Percentiles rank a stretch among this genome's conserved stretches.
Conservation (phyloP, 257 asterid genomes). For the Solanum corneliomulleri region DNA sequence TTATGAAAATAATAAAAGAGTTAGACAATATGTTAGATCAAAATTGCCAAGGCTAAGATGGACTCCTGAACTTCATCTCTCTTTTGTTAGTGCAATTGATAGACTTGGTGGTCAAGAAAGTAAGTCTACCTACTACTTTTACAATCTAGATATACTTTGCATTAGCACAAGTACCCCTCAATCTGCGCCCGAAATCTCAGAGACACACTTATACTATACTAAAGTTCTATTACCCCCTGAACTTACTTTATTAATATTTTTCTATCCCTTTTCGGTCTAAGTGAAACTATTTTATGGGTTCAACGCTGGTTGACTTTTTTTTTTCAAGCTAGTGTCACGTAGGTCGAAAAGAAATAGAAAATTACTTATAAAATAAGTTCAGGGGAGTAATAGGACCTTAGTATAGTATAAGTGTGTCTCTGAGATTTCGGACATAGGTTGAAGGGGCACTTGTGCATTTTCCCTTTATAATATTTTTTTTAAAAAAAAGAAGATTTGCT, state of each 20-base stretch:
- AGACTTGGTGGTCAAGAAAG: conserved; percentile 97
- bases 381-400: too few relatives aligned
- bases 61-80: conserved; percentile 88
- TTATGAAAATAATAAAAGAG: conserved; percentile 2
- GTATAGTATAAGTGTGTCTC: too few relatives aligned
- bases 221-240: too few relatives aligned
- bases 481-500: neutral
- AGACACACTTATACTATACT: too few relatives aligned
- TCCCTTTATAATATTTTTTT: too few relatives aligned
- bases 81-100: conserved; percentile 78
- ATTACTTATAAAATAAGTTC: too few relatives aligned
- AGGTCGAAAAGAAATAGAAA: too few relatives aligned
- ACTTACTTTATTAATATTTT: too few relatives aligned
- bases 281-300: rapidly evolving
- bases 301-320: too few relatives aligned
- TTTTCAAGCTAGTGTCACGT: too few relatives aligned
- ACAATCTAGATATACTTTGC: neutral
- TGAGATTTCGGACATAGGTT: rapidly evolving
- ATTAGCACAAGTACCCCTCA: neutral
- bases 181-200: rapidly evolving
- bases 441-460: too few relatives aligned
- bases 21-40: conserved; percentile 67
- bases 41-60: conserved; percentile 91
- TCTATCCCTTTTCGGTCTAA: too few relatives aligned
- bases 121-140: conserved; percentile 22